Percentiles rank a stretch among this genome's conserved stretches.
phyloP scores from a whole-genome alignment of 768 basidiomycete species.

The Termitomyces heimii region DNA sequence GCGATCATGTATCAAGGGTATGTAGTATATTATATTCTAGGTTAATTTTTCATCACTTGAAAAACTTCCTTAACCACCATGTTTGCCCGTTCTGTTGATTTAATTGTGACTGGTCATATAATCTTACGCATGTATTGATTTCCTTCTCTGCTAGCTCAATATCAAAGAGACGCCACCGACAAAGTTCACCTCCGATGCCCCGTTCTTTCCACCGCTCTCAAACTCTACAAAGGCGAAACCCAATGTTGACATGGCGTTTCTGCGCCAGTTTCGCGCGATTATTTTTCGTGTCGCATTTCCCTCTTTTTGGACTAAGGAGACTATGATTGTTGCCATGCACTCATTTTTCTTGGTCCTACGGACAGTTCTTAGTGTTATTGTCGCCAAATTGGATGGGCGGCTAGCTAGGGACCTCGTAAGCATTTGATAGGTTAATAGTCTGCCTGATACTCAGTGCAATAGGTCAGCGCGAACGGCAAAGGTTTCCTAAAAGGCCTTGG shows the following conservation, averaged over 20 bases:
- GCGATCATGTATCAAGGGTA: slow-evolving; percentile 59
- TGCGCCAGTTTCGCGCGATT: slow-evolving; percentile 70
- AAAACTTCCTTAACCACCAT: background rate
- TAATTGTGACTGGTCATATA: background rate
- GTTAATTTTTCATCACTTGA: background rate
- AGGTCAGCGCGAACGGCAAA: slow-evolving; percentile 76
- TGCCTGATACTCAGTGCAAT: background rate
- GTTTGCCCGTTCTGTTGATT: background rate
- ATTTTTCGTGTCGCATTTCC: slow-evolving; percentile 67
- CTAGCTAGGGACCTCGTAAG: slow-evolving; percentile 82
- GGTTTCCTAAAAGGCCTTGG: slow-evolving; percentile 80
- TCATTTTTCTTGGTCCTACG: slow-evolving; percentile 81
- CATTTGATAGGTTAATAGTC: background rate
- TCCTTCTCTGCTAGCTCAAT: slow-evolving; percentile 26
- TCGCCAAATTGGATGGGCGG: slow-evolving; percentile 83
- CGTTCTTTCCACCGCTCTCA: slow-evolving; percentile 56
- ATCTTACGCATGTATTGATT: background rate
- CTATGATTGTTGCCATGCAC: slow-evolving; percentile 68
- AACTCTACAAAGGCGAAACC: slow-evolving; percentile 42
- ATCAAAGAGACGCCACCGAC: slow-evolving; percentile 42
- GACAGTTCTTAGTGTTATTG: slow-evolving; percentile 83
- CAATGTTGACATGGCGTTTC: slow-evolving; percentile 62
- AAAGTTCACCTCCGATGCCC: slow-evolving; percentile 46
- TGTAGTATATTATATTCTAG: slow-evolving; percentile 8
- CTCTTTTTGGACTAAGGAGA: slow-evolving; percentile 59